Conservation (phyloP, 2,329 filamentous ascomycete genomes). For the Fusarium armeniacum region DNA sequence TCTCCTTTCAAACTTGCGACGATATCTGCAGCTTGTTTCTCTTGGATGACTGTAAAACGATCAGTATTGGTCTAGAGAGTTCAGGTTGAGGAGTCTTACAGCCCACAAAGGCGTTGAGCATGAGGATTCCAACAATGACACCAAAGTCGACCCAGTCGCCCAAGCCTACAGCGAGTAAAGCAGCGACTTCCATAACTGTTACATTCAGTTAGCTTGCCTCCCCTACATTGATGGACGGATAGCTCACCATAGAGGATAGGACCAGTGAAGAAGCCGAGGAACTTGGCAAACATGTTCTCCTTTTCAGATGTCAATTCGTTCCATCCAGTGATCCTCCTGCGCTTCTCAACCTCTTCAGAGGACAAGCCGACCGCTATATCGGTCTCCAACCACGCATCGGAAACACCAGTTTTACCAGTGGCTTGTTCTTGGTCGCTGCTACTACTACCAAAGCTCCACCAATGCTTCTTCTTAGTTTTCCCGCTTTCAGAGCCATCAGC, state of each 20-base stretch:
- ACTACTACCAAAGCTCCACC: constrained; percentile 35
- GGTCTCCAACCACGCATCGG: constrained; percentile 34
- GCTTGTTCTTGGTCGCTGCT: constrained; percentile 2
- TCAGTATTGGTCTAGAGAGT: not conserved
- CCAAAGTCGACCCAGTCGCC: constrained; percentile 38
- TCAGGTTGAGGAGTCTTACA: constrained; percentile 5
- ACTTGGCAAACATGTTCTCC: constrained; percentile 23
- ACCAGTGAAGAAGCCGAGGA: not conserved
- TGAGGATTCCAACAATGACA: constrained; percentile 34
- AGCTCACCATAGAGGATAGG: constrained; percentile 34
- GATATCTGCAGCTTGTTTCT: constrained; percentile 36
- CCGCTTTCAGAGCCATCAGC: constrained; percentile 8
- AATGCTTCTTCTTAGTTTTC: constrained; percentile 34
- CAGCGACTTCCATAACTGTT: constrained; percentile 38
- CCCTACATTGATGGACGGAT: rapidly evolving
- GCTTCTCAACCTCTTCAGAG: constrained; percentile 25
- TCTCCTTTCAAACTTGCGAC: constrained; percentile 36
- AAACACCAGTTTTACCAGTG: constrained; percentile 11
- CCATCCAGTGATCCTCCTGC: constrained; percentile 28
- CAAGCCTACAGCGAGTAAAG: constrained; percentile 30
- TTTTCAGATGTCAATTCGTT: constrained; percentile 36
- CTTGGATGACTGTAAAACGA: constrained; percentile 3
- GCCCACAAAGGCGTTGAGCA: constrained; percentile 39
- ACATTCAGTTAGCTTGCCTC: not conserved
- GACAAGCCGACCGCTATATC: constrained; percentile 21